These are phyloP conservation scores for Globisporangium irregulare DNA, from an alignment of 352 stramenopile genomes.

Conservation along the genomic window DNA sequence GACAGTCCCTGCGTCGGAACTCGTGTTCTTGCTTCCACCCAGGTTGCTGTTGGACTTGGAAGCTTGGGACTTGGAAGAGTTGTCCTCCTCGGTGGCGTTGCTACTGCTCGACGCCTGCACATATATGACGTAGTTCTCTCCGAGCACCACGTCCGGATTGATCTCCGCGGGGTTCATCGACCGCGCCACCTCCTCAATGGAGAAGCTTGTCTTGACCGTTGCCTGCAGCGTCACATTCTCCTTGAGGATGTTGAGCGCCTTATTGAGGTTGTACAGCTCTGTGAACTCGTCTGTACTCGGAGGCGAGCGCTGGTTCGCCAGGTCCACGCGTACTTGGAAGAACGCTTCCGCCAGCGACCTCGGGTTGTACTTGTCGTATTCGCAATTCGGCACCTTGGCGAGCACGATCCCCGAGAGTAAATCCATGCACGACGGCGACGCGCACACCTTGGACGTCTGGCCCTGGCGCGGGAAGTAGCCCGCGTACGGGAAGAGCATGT, in stretches of 20 bases:
- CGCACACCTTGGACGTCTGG: constrained; percentile 19
- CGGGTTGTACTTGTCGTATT: constrained; percentile 21
- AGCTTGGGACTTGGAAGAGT: not conserved
- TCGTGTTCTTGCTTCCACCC: not conserved
- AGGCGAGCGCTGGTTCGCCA: constrained; percentile 14
- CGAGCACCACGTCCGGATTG: constrained; percentile 26
- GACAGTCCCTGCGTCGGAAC: not conserved
- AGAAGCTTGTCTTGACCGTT: constrained; percentile 18
- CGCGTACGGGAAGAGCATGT: constrained; percentile 22
- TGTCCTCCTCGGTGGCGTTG: constrained; percentile 3
- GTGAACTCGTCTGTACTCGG: constrained; percentile 22
- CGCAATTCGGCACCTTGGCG: constrained; percentile 29
- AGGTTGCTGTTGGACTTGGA: not conserved
- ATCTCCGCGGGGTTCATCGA: constrained; percentile 20
- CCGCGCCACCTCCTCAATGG: constrained; percentile 1
- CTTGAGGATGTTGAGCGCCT: constrained; percentile 29
- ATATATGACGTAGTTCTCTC: constrained; percentile 19
- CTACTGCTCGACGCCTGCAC: constrained; percentile 11
- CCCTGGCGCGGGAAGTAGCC: constrained; percentile 17
- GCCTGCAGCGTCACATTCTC: constrained; percentile 27
- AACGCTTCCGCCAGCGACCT: constrained; percentile 25
- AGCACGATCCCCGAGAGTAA: constrained; percentile 27
- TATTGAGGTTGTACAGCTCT: constrained; percentile 28
- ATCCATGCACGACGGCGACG: constrained; percentile 25
- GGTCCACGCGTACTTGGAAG: constrained; percentile 25